These are phyloP conservation scores for Cladobotryum protrusum DNA, from an alignment of 2,329 filamentous ascomycete genomes.

Conservation along the genomic window DNA sequence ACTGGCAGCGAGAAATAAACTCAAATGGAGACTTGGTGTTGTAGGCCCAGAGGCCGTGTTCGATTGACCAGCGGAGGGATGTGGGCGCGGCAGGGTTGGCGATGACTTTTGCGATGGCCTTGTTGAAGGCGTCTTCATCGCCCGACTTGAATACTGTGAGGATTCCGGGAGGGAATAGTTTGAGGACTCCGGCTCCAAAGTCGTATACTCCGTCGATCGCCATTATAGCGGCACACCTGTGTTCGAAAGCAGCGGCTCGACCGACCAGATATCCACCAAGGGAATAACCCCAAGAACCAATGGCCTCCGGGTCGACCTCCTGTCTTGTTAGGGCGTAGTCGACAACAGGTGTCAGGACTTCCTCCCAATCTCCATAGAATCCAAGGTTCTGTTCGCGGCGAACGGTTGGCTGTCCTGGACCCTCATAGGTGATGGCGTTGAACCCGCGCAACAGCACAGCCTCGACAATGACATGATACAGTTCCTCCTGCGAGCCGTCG, in stretches of 20 bases:
- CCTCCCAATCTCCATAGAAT: conserved; percentile 40
- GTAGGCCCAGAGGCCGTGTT: conserved; percentile 23
- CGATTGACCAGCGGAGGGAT: conserved; percentile 17
- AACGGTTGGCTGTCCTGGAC: conserved; percentile 38
- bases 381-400: conserved; percentile 35
- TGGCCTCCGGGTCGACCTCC: conserved; percentile 23
- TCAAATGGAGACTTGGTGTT: conserved; percentile 20
- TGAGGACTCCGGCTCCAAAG: conserved; percentile 14
- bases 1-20: conserved; percentile 12
- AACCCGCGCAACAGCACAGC: conserved; percentile 31
- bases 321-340: conserved; percentile 28
- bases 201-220: conserved; percentile 35
- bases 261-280: conserved; percentile 35
- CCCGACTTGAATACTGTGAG: not conserved
- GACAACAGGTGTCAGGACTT: conserved; percentile 33
- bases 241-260: conserved; percentile 39
- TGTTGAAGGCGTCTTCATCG: conserved; percentile 15
- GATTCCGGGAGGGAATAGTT: conserved; percentile 3
- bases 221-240: conserved; percentile 34
- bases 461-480: conserved; percentile 30
- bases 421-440: conserved; percentile 39
- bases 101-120: conserved; percentile 4
- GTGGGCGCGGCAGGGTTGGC: conserved; percentile 9
- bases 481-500: conserved; percentile 36
- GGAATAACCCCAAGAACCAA: conserved; percentile 34